These are phyloP conservation scores for Xanthoceras sorbifolium DNA, from an alignment of 345 rosid genomes.

Conservation along the genomic window DNA sequence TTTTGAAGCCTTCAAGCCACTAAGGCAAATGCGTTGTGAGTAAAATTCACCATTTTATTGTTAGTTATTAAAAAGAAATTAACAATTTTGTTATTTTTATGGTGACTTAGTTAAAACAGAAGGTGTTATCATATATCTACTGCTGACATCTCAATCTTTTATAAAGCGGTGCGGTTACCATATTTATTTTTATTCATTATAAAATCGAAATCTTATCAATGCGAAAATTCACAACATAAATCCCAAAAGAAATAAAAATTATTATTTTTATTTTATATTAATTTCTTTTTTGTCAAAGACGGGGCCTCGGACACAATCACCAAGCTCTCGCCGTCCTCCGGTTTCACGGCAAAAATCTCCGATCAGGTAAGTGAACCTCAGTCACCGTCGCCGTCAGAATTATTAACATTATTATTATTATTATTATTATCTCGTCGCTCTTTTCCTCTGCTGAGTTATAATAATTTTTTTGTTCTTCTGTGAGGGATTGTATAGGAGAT, in stretches of 20 bases:
- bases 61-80: no score
- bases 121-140: no score
- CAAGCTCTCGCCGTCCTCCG: not conserved
- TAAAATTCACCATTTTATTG: no score
- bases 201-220: no score
- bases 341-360: conserved; percentile 2
- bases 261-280: not conserved
- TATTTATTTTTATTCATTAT: no score
- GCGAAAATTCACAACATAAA: not conserved
- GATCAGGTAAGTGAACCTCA: conserved; percentile 15
- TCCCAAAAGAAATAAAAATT: not conserved
- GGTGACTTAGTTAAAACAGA: no score
- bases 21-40: no score
- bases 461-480: not conserved
- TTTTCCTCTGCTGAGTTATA: not conserved
- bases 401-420: not conserved
- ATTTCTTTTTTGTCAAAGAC: not conserved
- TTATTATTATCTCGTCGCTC: not conserved
- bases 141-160: no score
- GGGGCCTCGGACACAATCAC: not conserved
- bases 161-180: no score
- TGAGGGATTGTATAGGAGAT: not conserved
- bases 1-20: no score
- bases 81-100: no score
- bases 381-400: not conserved